These are phyloP conservation scores for Pythium diclinum DNA, from an alignment of 352 stramenopile species.

Conservation along the genomic window DNA sequence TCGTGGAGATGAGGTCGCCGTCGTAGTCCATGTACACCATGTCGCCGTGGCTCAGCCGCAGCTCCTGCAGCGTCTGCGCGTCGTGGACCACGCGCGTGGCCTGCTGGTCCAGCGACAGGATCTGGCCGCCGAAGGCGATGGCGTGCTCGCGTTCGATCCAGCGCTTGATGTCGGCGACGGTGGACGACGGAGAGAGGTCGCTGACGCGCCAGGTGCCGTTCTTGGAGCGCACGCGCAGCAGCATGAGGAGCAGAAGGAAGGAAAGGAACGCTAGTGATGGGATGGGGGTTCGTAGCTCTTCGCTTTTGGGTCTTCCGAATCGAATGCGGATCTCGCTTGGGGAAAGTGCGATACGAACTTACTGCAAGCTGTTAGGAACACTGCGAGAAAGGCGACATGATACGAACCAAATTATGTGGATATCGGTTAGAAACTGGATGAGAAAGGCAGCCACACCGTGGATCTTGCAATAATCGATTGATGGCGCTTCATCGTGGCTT, in stretches of 20 bases:
- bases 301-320: background rate
- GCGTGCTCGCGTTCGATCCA: constrained; percentile 75
- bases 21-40: constrained; percentile 81
- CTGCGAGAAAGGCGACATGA: background rate
- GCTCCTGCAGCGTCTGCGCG: constrained; percentile 50
- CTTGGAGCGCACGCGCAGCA: constrained; percentile 85
- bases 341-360: background rate
- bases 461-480: background rate
- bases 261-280: background rate
- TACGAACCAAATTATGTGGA: background rate
- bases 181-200: constrained; percentile 57
- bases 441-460: background rate
- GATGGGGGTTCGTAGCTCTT: background rate
- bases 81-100: constrained; percentile 34
- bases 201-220: constrained; percentile 86
- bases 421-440: background rate
- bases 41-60: constrained; percentile 70
- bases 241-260: constrained; percentile 32
- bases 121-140: constrained; percentile 47
- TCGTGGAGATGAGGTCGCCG: constrained; percentile 55
- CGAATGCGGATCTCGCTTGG: background rate
- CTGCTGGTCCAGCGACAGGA: constrained; percentile 58
- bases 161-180: constrained; percentile 67
- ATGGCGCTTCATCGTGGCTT: too few species aligned
- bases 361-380: background rate